Conservation (phyloP, 139 green algal genomes). For the Deuterostichococcus epilithicus region DNA sequence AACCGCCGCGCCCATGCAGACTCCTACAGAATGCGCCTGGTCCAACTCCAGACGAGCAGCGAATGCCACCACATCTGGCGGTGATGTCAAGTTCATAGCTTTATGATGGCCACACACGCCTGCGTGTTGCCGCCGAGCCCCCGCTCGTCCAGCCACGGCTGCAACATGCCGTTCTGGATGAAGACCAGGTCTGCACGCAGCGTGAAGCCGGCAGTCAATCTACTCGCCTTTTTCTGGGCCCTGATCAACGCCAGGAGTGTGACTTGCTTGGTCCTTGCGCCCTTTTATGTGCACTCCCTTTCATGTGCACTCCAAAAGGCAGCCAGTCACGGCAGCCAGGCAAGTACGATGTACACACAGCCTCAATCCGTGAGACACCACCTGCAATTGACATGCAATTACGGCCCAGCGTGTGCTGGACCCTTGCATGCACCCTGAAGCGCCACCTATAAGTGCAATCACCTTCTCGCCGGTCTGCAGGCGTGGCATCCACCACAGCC, state of each 20-base stretch:
- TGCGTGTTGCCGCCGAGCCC: conserved; percentile 86
- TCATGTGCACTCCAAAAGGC: background rate
- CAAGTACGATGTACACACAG: background rate
- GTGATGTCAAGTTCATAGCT: too few species aligned
- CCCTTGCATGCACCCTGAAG: too few species aligned
- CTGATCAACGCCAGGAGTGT: too few species aligned
- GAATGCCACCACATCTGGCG: too few species aligned
- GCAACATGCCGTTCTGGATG: conserved; percentile 98
- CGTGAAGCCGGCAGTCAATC: too few species aligned
- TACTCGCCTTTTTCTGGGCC: too few species aligned
- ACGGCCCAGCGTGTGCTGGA: background rate
- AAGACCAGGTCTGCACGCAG: conserved; percentile 90
- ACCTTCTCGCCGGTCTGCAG: conserved; percentile 53
- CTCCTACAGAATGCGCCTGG: too few species aligned
- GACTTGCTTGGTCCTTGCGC: background rate
- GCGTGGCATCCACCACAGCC: conserved; percentile 65
- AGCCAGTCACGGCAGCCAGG: background rate
- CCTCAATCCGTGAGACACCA: too few species aligned
- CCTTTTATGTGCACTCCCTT: background rate
- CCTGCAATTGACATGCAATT: background rate
- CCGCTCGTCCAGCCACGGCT: conserved; percentile 83
- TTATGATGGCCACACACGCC: too few species aligned
- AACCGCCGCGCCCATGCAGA: background rate
- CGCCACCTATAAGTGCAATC: background rate
- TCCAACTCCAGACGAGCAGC: too few species aligned